These are phyloP conservation scores for Ascoidea rubescens DNA, from an alignment of 805 yeast species.

Conservation along the genomic window DNA sequence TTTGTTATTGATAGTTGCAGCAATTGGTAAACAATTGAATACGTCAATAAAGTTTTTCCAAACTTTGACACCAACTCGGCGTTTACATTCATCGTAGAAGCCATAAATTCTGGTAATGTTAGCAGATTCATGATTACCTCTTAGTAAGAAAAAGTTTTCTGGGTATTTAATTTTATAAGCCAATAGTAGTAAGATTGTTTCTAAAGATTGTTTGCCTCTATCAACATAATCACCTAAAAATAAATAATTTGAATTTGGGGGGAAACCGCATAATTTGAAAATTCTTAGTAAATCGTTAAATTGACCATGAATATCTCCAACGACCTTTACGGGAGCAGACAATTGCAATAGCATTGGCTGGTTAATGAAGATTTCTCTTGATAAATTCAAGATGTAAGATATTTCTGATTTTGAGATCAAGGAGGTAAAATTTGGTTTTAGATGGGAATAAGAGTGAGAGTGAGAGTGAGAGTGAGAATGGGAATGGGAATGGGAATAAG, in stretches of 20 bases:
- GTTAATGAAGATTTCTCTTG: constrained; percentile 43
- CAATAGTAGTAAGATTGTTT: constrained; percentile 56
- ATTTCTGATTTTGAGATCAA: constrained; percentile 8
- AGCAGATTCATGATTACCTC: constrained; percentile 83
- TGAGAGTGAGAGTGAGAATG: too few species aligned
- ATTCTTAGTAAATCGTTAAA: constrained; percentile 64
- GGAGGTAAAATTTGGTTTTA: constrained; percentile 1
- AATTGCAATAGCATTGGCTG: constrained; percentile 55
- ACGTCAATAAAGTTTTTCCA: constrained; percentile 76
- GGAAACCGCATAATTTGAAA: constrained; percentile 77
- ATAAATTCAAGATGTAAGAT: constrained; percentile 6
- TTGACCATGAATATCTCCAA: constrained; percentile 82
- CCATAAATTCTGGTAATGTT: constrained; percentile 76
- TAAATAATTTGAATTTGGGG: constrained; percentile 65
- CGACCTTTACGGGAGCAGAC: constrained; percentile 74
- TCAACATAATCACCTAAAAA: constrained; percentile 79
- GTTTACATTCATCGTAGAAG: constrained; percentile 74
- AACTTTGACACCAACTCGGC: constrained; percentile 63
- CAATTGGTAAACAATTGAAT: constrained; percentile 68
- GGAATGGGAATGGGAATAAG: neutral
- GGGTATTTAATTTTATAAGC: constrained; percentile 80
- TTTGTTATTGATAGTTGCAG: constrained; percentile 73
- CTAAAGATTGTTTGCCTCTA: constrained; percentile 72
- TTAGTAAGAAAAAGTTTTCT: constrained; percentile 61
- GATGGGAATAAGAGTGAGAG: too few species aligned